Evolutionary conservation across 73 alveolate species (phyloP).

Genomic region (Stentor coeruleus): DNA sequence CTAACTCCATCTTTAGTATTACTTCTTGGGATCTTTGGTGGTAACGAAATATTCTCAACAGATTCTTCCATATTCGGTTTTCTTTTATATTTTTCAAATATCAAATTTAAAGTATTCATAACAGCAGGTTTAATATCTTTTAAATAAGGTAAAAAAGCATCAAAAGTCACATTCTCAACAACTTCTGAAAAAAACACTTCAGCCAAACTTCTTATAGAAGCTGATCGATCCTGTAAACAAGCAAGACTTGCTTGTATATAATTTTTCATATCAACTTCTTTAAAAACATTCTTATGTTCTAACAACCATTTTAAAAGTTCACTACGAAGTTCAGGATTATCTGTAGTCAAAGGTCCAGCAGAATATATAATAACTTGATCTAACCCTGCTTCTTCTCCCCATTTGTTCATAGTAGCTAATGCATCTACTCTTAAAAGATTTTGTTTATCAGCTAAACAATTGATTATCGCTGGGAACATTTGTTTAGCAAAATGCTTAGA

Average conservation of each 20-base stretch:
- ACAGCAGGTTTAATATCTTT: slow-evolving; percentile 79
- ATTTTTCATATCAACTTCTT: slow-evolving; percentile 44
- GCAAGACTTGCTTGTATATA: slow-evolving; percentile 49
- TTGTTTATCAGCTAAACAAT: slow-evolving; percentile 72
- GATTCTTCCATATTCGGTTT: background rate
- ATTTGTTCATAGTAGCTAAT: slow-evolving; percentile 63
- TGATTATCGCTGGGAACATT: slow-evolving; percentile 56
- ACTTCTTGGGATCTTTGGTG: slow-evolving; percentile 23
- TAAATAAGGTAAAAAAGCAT: slow-evolving; percentile 25
- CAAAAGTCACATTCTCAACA: slow-evolving; percentile 32
- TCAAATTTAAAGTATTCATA: background rate
- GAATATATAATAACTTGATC: slow-evolving; percentile 50
- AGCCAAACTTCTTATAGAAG: slow-evolving; percentile 68
- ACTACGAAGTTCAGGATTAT: slow-evolving; percentile 72
- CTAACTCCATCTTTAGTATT: slow-evolving; percentile 13
- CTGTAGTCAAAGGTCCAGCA: slow-evolving; percentile 52
- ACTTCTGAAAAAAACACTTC: slow-evolving; percentile 64
- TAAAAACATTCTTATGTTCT: slow-evolving; percentile 59
- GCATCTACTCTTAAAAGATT: slow-evolving; percentile 68
- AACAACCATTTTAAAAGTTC: slow-evolving; percentile 67
- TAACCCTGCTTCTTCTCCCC: slow-evolving; percentile 67
- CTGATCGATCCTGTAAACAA: slow-evolving; percentile 67
- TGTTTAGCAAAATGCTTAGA: slow-evolving; percentile 70
- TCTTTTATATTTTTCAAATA: background rate
- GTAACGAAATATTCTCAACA: too few species aligned